Evolutionary conservation across 192 early-diverging fungal genomes (phyloP), one percentile per base, ranked within the genome.

Genomic region (Chytriomyces confervae): DNA sequence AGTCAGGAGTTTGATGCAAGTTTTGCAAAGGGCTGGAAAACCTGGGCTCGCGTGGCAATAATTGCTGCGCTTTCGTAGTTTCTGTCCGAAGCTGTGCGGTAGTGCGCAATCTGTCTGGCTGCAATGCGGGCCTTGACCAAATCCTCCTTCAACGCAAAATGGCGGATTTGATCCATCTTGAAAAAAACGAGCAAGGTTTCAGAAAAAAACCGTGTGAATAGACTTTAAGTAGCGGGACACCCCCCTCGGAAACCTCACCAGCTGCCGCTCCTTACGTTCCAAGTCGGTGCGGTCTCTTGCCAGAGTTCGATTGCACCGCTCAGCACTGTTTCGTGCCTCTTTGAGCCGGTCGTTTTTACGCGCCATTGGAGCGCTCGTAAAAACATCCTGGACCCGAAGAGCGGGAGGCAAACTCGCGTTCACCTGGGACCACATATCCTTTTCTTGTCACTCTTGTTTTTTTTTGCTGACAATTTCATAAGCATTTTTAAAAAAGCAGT

Each of bases 51-150:
- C 13, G 80, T 83, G 48, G 81, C 76, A 47, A 87, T 82, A 62
- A 82, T 83, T 11, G 82, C 81, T 5, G 75, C 62, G 43, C 79
- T 79, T 20, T 81, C 80, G 75, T 84, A 85, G 70, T 84, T 87
- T 10, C 82, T 45, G 71, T 87, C 79, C 23, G 76, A 61, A 10
- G 79, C 76, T 11, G 67, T 72, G 20, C 86, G 72, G 62, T 80
- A 84, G 61, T 79, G 76, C 24, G 80, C 65, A 48, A 87, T 72
- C 67, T 85, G 83, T 45, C 74, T 60, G 7, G 86, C 83, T 16
- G 85, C 68, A 47, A 82, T 77, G 66, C 78, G 72, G 9, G 86
- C 86, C 77, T 87, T 87, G 62, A 78, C 72, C n/a, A 79, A 45
- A 50, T 87, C 86, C 8, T 84, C 86, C 53, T 79, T 80, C 47